Base-by-base conservation (phyloP, 1,284 basidiomycete species). In the Xerocomus amazonicus region DNA sequence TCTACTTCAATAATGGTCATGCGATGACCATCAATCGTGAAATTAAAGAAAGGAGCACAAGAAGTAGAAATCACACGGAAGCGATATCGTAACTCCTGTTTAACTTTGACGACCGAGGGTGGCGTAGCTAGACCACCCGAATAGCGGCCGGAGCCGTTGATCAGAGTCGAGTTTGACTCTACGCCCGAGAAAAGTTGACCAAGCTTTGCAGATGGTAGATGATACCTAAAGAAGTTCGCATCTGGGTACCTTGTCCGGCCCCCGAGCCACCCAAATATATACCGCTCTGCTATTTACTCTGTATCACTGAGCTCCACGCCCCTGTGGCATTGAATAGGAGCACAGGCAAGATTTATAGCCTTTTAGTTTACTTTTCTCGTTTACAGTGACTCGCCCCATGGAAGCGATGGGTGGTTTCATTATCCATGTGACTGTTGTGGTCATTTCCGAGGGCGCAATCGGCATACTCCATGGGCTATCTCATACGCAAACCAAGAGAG, bases 1-100 rank as follows among this genome's bases (percentile, higher is more conserved):
- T 83, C 81, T 0, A 61, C 78, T 58, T 80, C 70, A 51, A 80
- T 74, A 53, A 79, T 61, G 4, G 73, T 76, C 62, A 77, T 60
- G 1, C 55, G 59, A 44, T 77, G 75, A 35, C 62, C 60, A 45
- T 76, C 72, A 10, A 77, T 73, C 2, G 71, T 61, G 56, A 74
- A 74, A 14, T 56, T 60, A 58, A 66, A 77, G 23, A 45, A 58
- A 2, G 65, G 58, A 17, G 65, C 58, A 52, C 70, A 74, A 9
- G 68, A 67, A 28, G 60, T 63, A 12, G 62, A 56, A 14, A 76
- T 48, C 1, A 76, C n/a, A 1, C 68, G 59, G 54, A 72, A 62
- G 6, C 69, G 68, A 41, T 68, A 69, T 4, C 64, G 56, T 23
- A 54, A 50, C 5, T 62, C 62, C 1, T 29, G 39, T 9, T 45